phyloP scores from a whole-genome alignment of 2,329 filamentous ascomycete genomes.

The Ophiostoma montium region DNA sequence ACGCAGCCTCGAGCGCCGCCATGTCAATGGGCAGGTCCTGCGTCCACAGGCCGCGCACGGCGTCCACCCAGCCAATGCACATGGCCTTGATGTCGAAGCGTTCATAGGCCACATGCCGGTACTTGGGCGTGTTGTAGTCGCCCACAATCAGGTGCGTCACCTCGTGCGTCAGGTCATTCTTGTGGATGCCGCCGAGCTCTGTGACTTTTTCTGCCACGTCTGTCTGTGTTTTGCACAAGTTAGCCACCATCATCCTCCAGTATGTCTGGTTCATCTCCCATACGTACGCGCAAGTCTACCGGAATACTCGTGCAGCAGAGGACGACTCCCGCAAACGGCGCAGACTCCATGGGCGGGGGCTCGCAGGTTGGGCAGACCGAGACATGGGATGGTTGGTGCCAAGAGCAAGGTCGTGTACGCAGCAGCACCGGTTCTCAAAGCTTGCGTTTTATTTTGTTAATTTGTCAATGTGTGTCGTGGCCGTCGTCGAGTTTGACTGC shows the following conservation, averaged over 20 bases:
- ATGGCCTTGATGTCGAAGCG: constrained; percentile 76
- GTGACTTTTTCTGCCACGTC: constrained; percentile 48
- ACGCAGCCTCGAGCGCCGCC: constrained; percentile 48
- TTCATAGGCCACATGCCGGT: constrained; percentile 84
- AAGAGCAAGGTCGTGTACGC: not conserved
- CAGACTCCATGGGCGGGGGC: constrained; percentile 15
- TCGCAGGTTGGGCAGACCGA: not conserved
- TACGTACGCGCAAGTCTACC: constrained; percentile 59
- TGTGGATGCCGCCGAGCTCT: constrained; percentile 78
- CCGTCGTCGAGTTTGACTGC: not conserved
- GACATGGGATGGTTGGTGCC: constrained; percentile 5
- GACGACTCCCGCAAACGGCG: constrained; percentile 49
- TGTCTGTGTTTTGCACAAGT: constrained; percentile 1
- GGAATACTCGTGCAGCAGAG: constrained; percentile 81
- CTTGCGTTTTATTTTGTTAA: too few species aligned
- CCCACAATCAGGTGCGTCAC: constrained; percentile 91
- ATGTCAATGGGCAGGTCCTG: constrained; percentile 64
- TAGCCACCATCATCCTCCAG: too few species aligned
- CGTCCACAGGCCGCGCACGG: constrained; percentile 68
- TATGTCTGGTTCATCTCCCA: too few species aligned
- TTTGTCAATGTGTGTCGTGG: not conserved
- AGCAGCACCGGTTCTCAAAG: too few species aligned
- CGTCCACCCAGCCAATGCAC: constrained; percentile 70
- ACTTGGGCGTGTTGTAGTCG: constrained; percentile 80
- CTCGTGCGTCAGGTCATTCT: constrained; percentile 86